These are phyloP conservation scores for Plectosphaerella sp. DNA, from an alignment of 2,329 filamentous ascomycete genomes.

Conservation along the genomic window DNA sequence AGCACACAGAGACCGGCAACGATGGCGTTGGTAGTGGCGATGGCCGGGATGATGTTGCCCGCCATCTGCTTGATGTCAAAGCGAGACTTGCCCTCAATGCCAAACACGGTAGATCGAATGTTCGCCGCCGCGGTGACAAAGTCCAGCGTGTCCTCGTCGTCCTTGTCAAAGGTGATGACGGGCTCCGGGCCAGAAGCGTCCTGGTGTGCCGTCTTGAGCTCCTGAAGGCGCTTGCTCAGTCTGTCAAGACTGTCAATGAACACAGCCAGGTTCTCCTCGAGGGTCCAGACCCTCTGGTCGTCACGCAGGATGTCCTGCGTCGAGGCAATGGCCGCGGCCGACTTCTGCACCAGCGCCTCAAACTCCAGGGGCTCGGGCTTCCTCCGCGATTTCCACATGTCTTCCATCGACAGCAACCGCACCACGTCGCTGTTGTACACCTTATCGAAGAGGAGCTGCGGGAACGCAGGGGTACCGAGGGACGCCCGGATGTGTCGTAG, in stretches of 20 bases:
- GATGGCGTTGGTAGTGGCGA: constrained; percentile 96
- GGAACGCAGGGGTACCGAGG: constrained; percentile 74
- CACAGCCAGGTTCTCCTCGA: constrained; percentile 78
- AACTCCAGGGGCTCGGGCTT: constrained; percentile 72
- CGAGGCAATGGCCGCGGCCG: constrained; percentile 40
- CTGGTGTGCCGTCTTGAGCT: constrained; percentile 47
- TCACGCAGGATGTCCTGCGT: constrained; percentile 54
- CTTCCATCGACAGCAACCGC: constrained; percentile 79
- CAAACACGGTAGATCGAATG: constrained; percentile 82
- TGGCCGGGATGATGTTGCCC: constrained; percentile 97
- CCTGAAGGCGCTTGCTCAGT: constrained; percentile 68
- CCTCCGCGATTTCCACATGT: constrained; percentile 89
- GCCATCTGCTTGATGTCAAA: constrained; percentile 99
- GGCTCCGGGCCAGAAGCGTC: constrained; percentile 49
- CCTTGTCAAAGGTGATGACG: constrained; percentile 88
- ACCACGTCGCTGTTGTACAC: constrained; percentile 85
- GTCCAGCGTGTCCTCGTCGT: constrained; percentile 90
- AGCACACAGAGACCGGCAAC: constrained; percentile 89
- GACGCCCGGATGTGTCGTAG: constrained; percentile 78
- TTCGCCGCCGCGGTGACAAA: constrained; percentile 92
- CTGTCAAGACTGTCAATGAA: constrained; percentile 81
- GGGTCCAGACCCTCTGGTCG: constrained; percentile 75
- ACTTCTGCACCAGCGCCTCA: constrained; percentile 51
- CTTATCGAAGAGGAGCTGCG: constrained; percentile 82
- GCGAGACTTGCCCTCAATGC: constrained; percentile 80